phyloP scores from a whole-genome alignment of 2,329 filamentous ascomycete genomes.

The Myriosclerotinia scirpicola region DNA sequence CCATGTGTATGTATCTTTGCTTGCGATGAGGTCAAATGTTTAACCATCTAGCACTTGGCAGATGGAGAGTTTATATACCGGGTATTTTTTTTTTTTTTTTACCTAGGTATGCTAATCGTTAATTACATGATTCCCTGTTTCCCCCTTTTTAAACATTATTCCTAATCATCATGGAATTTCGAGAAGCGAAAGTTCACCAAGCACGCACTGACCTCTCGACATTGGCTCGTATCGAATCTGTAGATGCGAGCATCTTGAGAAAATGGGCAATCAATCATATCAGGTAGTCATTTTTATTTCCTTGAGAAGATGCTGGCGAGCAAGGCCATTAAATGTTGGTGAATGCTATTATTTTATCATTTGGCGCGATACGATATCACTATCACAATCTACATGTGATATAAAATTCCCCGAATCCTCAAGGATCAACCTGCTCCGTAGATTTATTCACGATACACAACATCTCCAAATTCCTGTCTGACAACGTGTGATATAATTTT shows the following conservation, averaged over 20 bases:
- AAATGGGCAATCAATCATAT: background rate
- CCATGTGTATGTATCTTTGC: background rate
- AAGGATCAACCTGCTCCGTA: conserved; percentile 1
- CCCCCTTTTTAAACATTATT: background rate
- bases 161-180: background rate
- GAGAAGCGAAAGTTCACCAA: conserved; percentile 6
- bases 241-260: background rate
- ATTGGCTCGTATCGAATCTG: background rate
- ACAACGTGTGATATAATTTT: background rate
- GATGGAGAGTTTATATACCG: background rate
- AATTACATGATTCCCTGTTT: background rate
- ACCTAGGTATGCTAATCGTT: no score
- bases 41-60: background rate
- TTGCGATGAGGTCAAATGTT: no score
- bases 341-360: background rate
- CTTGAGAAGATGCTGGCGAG: no score
- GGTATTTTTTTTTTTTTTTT: no score
- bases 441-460: conserved; percentile 2
- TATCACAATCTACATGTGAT: background rate
- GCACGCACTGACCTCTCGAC: background rate
- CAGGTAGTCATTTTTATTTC: background rate
- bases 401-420: background rate
- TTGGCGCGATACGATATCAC: background rate
- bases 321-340: background rate
- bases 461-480: conserved; percentile 9